Evolutionary conservation across 2,329 filamentous ascomycete species (phyloP), one percentile per base, ranked within the genome.

Genomic region (Sordariomycetes sp.): DNA sequence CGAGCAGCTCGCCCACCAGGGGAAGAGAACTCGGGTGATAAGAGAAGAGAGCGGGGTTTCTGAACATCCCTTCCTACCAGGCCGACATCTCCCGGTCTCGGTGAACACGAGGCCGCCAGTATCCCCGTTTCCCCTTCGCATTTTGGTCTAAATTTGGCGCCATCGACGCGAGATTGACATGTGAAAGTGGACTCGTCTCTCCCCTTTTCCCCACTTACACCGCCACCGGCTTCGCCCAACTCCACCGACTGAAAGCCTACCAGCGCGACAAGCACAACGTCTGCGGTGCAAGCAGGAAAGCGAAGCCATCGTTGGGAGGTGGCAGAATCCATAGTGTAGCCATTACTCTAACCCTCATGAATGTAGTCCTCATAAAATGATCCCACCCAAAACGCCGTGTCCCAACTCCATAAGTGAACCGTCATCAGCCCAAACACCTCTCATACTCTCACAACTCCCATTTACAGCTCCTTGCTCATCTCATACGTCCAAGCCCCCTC

Each of bases 401-500:
- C n/a, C 40, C 40, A 46, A 16, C 40, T 18, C 40, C 40, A n/a
- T 11, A 7, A 46, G 6, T 46, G 14, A 46, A n/a, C 40, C 40
- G n/a, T 14, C 16, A n/a, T 14, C 18, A n/a, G 40, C 6, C 18
- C 40, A 46, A 46, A n/a, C 6, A 18, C 40, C 40, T 18, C 40
- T 8, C n/a, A 2, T n/a, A 40, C 16, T 46, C 14, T 46, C 18
- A 46, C 8, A 46, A 16, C 40, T 4, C 5, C 40, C 14, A 6
- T 20, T 20, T 50, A 50, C 46, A 76, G 71, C 25, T 78, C 76
- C 64, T 71, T 72, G 62, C 77, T 75, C 66, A 81, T 72, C 63
- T 82, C 81, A 69, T 88, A 93, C 54, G 82, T 85, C 92, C 92
- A 97, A 1, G 89, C 90, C 4, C 92, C 92, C 64, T 96, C 89